These are phyloP conservation scores for Suillus sp. DNA, from an alignment of 768 basidiomycete species.

Conservation along the genomic window DNA sequence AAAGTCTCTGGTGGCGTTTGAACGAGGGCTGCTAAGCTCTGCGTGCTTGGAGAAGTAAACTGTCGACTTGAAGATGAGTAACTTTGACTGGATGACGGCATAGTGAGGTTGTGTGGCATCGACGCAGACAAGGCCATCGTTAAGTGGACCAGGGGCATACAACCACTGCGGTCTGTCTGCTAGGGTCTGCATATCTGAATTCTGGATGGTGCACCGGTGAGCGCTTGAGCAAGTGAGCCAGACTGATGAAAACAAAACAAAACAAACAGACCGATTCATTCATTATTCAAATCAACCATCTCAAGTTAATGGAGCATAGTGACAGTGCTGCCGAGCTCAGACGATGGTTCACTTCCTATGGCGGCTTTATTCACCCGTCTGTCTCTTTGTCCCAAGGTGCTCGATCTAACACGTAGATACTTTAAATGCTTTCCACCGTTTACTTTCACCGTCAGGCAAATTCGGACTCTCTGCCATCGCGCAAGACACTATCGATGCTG, in stretches of 20 bases:
- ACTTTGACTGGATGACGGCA: no score
- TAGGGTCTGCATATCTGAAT: background rate
- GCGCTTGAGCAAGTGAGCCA: no score
- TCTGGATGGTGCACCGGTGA: no score
- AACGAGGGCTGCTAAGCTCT: background rate
- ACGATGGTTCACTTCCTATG: constrained; percentile 51
- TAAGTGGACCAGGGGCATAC: background rate
- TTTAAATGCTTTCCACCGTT: constrained; percentile 16
- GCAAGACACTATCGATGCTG: constrained; percentile 44
- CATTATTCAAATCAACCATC: background rate
- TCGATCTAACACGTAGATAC: constrained; percentile 11
- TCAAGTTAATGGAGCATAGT: background rate
- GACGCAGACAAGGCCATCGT: background rate
- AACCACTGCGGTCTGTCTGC: background rate
- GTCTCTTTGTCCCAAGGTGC: constrained; percentile 51
- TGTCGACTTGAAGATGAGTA: no score
- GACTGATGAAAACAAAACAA: no score
- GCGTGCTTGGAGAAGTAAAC: no score
- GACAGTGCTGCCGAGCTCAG: constrained; percentile 33
- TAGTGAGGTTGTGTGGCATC: background rate
- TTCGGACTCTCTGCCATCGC: constrained; percentile 58
- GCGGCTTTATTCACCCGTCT: constrained; percentile 53
- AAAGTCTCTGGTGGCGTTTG: background rate
- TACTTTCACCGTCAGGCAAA: constrained; percentile 31
- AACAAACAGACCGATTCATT: no score